A percentile compares a stretch with the other conserved stretches of the same genome.
Evolutionary conservation across 2,329 filamentous ascomycete genomes (phyloP).

Genomic region (Penicillium freii): DNA sequence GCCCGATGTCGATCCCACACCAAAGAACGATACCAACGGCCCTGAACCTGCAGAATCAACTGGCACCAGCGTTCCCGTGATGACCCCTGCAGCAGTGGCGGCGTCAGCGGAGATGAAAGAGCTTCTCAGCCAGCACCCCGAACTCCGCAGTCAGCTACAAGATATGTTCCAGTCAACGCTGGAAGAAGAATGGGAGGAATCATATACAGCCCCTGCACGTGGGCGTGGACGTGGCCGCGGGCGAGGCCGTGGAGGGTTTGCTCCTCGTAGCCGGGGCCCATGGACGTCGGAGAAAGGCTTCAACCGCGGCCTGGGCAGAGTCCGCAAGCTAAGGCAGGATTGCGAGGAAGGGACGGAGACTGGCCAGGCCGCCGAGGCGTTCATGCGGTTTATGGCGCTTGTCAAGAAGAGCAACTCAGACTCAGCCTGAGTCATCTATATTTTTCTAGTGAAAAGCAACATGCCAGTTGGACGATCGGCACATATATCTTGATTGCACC

Average conservation of each 20-base stretch:
- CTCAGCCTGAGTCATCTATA: not conserved
- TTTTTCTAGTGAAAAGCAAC: not conserved
- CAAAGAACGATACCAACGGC: constrained; percentile 8
- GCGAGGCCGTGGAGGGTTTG: constrained; percentile 26
- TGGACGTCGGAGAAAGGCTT: constrained; percentile 47
- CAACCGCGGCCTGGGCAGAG: constrained; percentile 41
- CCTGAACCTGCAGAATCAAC: constrained; percentile 6
- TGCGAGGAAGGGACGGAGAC: constrained; percentile 37
- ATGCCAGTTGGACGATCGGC: not conserved
- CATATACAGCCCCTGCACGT: constrained; percentile 23
- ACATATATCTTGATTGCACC: not conserved
- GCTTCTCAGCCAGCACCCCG: constrained; percentile 40
- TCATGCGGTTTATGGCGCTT: constrained; percentile 38
- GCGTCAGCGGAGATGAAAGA: constrained; percentile 37
- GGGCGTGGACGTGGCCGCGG: constrained; percentile 28
- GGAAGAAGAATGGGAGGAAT: constrained; percentile 43
- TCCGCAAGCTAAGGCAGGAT: constrained; percentile 37
- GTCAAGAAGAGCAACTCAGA: constrained; percentile 24
- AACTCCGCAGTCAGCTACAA: constrained; percentile 40
- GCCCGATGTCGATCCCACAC: constrained; percentile 8
- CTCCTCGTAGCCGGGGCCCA: constrained; percentile 32
- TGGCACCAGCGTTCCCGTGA: not conserved
- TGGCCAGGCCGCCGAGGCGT: constrained; percentile 35
- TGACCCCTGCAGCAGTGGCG: constrained; percentile 17
- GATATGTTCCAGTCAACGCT: constrained; percentile 45